These are phyloP conservation scores for Bauhinia variegata DNA, from an alignment of 306 rosid genomes.

Conservation along the genomic window DNA sequence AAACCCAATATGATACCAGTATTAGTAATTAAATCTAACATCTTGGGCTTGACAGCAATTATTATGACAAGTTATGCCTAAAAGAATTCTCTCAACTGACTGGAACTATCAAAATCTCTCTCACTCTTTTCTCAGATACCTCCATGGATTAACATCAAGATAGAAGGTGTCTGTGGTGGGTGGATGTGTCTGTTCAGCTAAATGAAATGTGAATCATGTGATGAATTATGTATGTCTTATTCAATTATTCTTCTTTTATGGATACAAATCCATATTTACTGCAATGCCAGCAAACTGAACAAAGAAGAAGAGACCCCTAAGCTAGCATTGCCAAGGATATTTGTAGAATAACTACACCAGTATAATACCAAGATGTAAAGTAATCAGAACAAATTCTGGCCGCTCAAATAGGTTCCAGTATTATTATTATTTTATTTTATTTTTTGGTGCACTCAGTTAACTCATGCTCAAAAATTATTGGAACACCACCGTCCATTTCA, in stretches of 20 bases:
- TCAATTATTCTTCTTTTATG: too few species aligned
- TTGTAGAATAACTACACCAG: background rate
- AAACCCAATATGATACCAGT: background rate
- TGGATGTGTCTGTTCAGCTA: too few species aligned
- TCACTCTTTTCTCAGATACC: background rate
- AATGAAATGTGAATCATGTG: background rate
- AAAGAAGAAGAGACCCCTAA: background rate
- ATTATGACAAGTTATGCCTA: background rate
- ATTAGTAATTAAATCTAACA: background rate
- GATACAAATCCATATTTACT: background rate
- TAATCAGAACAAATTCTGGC: constrained; percentile 10
- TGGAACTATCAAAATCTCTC: background rate
- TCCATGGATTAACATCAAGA: constrained; percentile 1
- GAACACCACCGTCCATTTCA: constrained; percentile 3
- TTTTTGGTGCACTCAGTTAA: too few species aligned
- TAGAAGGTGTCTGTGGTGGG: background rate
- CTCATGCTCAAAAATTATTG: too few species aligned
- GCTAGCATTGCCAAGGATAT: background rate
- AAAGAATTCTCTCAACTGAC: background rate
- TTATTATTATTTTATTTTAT: too few species aligned
- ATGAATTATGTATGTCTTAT: background rate
- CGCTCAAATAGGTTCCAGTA: background rate
- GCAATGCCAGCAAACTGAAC: constrained; percentile 1
- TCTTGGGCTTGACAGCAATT: background rate
- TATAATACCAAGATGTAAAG: background rate